phyloP scores from a whole-genome alignment of 2,329 filamentous ascomycete species.

The Xylaria sp. region DNA sequence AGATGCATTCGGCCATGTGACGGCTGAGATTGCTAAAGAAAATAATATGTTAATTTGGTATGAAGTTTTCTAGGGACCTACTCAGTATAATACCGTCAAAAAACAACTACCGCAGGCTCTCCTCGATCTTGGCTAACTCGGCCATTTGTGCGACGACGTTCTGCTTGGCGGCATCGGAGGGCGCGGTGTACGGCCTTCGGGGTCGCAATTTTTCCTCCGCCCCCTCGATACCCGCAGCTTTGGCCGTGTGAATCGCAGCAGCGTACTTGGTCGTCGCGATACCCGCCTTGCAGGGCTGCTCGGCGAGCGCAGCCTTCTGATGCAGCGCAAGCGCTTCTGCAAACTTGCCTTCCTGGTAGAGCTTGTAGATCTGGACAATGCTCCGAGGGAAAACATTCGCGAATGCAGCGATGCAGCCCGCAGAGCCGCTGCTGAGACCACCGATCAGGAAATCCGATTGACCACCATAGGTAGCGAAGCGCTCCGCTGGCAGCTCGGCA shows the following conservation, averaged over 20 bases:
- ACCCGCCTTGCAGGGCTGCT: constrained; percentile 60
- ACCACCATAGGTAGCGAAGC: constrained; percentile 65
- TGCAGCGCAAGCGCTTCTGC: constrained; percentile 58
- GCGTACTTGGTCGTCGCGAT: constrained; percentile 67
- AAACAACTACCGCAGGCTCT: constrained; percentile 17
- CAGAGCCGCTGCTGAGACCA: constrained; percentile 52
- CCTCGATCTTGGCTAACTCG: constrained; percentile 31
- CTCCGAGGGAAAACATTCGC: constrained; percentile 57
- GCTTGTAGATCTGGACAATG: constrained; percentile 52
- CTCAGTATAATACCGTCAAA: background rate
- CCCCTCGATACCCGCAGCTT: constrained; percentile 52
- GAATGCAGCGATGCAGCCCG: constrained; percentile 58
- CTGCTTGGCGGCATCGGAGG: constrained; percentile 40
- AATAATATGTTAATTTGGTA: constrained; percentile 2
- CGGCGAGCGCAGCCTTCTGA: constrained; percentile 56
- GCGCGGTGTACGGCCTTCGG: constrained; percentile 55
- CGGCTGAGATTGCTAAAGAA: background rate
- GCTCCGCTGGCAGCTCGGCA: constrained; percentile 44
- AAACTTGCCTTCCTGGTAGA: constrained; percentile 54
- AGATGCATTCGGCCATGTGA: background rate
- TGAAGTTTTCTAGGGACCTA: background rate
- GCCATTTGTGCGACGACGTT: constrained; percentile 38
- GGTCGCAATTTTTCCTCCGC: constrained; percentile 55
- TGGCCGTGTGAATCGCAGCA: constrained; percentile 54
- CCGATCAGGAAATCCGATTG: constrained; percentile 67